Conservation (phyloP, 1,284 basidiomycete genomes). For the Schizophyllum commune region DNA sequence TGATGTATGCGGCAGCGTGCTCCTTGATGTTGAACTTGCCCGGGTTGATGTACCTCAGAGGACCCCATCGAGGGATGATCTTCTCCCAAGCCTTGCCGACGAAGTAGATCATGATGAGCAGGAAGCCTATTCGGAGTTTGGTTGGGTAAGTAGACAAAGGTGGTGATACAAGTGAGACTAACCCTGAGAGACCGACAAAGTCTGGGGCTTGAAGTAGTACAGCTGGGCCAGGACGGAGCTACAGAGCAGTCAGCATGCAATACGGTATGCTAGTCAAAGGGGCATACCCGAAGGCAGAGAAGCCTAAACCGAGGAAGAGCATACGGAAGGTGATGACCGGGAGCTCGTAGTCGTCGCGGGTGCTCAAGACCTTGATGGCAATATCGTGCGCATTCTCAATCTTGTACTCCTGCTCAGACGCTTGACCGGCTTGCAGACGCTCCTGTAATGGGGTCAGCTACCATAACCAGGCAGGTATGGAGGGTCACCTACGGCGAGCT, state of each 20-base stretch:
- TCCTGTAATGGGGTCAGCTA: constrained; percentile 1
- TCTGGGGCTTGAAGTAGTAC: constrained; percentile 16
- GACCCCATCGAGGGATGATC: constrained; percentile 9
- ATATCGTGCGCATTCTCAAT: constrained; percentile 11
- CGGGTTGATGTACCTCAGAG: constrained; percentile 11
- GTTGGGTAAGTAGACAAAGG: background rate
- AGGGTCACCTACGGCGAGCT: background rate
- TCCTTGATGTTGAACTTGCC: constrained; percentile 13
- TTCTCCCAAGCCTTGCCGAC: constrained; percentile 33
- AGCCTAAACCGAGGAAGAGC: constrained; percentile 3
- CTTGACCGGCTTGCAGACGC: constrained; percentile 8
- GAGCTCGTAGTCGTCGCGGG: constrained; percentile 12
- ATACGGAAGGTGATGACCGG: constrained; percentile 13
- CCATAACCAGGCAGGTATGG: background rate
- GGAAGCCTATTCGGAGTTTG: constrained; percentile 4
- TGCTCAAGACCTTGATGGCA: constrained; percentile 14
- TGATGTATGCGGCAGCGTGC: constrained; percentile 20
- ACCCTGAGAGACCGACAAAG: constrained; percentile 11
- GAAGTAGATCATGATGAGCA: constrained; percentile 12
- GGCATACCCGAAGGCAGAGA: constrained; percentile 9
- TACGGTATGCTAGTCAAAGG: background rate
- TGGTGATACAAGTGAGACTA: background rate
- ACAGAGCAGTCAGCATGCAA: background rate
- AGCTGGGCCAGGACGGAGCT: constrained; percentile 12
- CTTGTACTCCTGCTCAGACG: constrained; percentile 10